phyloP scores from a whole-genome alignment of 129 eudicot genomes.

The Helichrysum umbraculigerum region DNA sequence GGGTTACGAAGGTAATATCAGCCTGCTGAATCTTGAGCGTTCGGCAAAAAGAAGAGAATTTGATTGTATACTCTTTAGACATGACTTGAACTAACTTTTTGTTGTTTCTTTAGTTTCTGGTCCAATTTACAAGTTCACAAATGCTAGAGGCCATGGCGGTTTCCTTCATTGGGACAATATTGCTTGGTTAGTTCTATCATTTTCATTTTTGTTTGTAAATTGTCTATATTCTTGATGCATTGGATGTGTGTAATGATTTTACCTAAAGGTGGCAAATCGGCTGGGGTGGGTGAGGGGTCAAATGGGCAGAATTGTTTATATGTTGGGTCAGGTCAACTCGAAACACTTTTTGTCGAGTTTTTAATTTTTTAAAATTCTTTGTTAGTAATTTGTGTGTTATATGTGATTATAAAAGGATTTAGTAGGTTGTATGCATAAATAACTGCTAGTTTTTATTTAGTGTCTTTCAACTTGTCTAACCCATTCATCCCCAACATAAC shows the following conservation, averaged over 20 bases:
- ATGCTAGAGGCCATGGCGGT: conserved; percentile 95
- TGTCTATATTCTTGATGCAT: background rate
- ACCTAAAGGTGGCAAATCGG: background rate
- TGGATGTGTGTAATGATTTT: background rate
- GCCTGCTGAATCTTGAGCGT: background rate
- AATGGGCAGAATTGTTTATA: background rate
- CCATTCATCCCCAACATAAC: background rate
- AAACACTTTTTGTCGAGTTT: background rate
- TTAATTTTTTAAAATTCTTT: too few relatives aligned
- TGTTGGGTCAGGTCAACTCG: background rate
- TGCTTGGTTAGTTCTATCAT: conserved; percentile 51
- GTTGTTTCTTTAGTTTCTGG: conserved; percentile 55
- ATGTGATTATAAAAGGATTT: background rate
- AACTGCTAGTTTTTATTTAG: background rate
- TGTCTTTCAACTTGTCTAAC: background rate
- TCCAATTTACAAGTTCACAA: conserved; percentile 79
- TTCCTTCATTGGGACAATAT: conserved; percentile 83
- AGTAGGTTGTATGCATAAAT: background rate
- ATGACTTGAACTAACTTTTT: conserved; percentile 6
- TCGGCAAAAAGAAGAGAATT: background rate
- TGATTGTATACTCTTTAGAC: background rate
- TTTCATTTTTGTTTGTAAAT: background rate
- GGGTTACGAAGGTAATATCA: conserved; percentile 84
- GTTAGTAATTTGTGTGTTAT: background rate
- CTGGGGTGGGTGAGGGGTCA: background rate